These are phyloP conservation scores for Trichoderma sp. DNA, from an alignment of 2,329 filamentous ascomycete genomes.

Conservation along the genomic window DNA sequence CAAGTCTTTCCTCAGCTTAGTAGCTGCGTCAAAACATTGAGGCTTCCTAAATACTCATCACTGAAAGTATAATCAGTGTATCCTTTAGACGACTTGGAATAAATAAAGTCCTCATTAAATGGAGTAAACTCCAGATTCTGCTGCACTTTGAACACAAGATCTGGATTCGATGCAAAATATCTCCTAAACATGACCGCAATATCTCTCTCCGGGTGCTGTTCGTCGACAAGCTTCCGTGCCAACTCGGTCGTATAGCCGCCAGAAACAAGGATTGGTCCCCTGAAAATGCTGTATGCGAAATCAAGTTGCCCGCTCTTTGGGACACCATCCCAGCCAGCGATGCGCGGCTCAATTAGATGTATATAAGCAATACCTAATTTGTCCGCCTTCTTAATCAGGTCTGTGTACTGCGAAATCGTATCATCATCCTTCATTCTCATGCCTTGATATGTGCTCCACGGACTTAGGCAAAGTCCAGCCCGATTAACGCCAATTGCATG, in stretches of 20 bases:
- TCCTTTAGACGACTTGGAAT: neutral
- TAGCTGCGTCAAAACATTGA: neutral
- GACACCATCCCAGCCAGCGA: constrained; percentile 46
- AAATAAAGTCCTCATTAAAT: neutral
- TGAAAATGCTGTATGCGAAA: constrained; percentile 39
- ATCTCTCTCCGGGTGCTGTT: constrained; percentile 33
- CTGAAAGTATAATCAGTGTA: neutral
- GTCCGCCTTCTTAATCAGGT: constrained; percentile 47
- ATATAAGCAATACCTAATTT: constrained; percentile 58
- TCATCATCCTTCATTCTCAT: constrained; percentile 59
- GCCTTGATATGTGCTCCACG: constrained; percentile 61
- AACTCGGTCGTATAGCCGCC: constrained; percentile 34
- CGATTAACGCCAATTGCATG: constrained; percentile 43
- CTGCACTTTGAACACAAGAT: constrained; percentile 24
- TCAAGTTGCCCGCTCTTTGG: constrained; percentile 39
- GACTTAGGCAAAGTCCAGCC: constrained; percentile 59
- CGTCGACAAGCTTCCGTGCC: constrained; percentile 32
- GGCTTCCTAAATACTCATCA: neutral
- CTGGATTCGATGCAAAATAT: constrained; percentile 32
- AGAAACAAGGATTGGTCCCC: constrained; percentile 35
- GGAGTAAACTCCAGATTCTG: neutral
- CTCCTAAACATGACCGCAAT: constrained; percentile 35
- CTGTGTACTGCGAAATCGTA: constrained; percentile 62
- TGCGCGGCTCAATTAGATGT: constrained; percentile 61
- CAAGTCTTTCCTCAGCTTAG: neutral